Base-by-base conservation (phyloP, 495 filamentous ascomycete species). In the Xylaria flabelliformis region DNA sequence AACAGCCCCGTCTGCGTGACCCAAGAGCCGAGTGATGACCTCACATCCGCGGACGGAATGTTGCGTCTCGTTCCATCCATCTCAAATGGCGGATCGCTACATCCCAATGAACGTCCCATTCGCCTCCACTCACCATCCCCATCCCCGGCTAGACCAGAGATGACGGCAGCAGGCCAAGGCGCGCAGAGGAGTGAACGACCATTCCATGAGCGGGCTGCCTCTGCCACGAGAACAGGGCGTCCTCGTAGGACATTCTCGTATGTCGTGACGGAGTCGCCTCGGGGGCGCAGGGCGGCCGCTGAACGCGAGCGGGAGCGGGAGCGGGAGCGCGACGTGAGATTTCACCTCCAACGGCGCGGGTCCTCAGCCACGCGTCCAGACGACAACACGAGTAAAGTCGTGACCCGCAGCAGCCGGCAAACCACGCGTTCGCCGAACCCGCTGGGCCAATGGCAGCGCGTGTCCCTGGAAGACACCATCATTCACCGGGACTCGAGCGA, bases 41-140 rank as follows among this genome's bases (percentile, higher is more conserved):
- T n/a, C 8, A 12, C 42, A 1, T n/a, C 62, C 7, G 3, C 74
- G 1, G 77, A 79, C 36, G 74, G 59, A 3, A 56, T 77, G 21
- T 3, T 74, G 21, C 62, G 67, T 2, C 69, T 77, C 19, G 74
- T 72, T 44, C 76, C 73, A 1, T 74, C 74, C 10, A 65, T 42
- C 12, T 77, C 73, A 3, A 32, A 46, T 2, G 74, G 73, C 36
- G 76, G 76, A 0, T 75, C 76, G 0, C 21, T 72, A 34, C 70
- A 79, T 36, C 34, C 70, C 2, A 64, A 68, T 50, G 76, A 80
- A 41, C 75, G 41, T n/a, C 6, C 71, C 3, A 62, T 75, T 9
- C 74, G 74, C 21, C 46, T 78, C 59, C 75, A 74, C 50, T 77
- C 74, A 41, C 74, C 74, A 34, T 79, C 76, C 4, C 39, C 39